phyloP scores from a whole-genome alignment of 805 yeast genomes.

The Kazachstania psychrophila region DNA sequence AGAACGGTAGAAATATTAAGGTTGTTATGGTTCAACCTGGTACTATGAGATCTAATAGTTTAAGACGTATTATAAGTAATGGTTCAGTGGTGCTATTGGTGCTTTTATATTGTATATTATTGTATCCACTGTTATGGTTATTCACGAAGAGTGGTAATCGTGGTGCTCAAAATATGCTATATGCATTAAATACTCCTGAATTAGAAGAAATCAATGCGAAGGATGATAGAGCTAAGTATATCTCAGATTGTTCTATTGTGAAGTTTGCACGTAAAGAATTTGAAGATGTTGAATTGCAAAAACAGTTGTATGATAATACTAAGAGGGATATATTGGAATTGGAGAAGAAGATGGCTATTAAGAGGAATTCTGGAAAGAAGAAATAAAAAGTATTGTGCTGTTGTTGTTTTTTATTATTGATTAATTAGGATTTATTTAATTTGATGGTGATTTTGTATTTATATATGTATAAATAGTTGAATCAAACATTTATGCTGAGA shows the following conservation, averaged over 20 bases:
- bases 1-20: conserved; percentile 49
- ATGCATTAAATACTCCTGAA: conserved; percentile 64
- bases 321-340: conserved; percentile 44
- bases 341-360: conserved; percentile 66
- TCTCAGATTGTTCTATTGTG: conserved; percentile 58
- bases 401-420: background rate
- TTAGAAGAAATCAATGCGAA: conserved; percentile 56
- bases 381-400: background rate
- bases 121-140: conserved; percentile 79
- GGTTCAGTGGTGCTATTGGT: conserved; percentile 62
- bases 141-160: conserved; percentile 63
- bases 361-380: conserved; percentile 39
- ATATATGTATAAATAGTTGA: background rate
- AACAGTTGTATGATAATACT: conserved; percentile 51
- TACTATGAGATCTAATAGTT: conserved; percentile 76
- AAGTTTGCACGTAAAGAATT: conserved; percentile 57
- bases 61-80: conserved; percentile 66
- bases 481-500: too few relatives aligned
- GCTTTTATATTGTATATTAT: conserved; percentile 43
- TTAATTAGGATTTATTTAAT: background rate
- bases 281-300: conserved; percentile 51
- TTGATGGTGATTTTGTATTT: background rate
- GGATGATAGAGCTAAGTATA: conserved; percentile 35
- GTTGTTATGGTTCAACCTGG: conserved; percentile 86
- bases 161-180: conserved; percentile 73